Base-by-base conservation (phyloP, 441 rosid genomes). In the Gossypium lobatum region DNA sequence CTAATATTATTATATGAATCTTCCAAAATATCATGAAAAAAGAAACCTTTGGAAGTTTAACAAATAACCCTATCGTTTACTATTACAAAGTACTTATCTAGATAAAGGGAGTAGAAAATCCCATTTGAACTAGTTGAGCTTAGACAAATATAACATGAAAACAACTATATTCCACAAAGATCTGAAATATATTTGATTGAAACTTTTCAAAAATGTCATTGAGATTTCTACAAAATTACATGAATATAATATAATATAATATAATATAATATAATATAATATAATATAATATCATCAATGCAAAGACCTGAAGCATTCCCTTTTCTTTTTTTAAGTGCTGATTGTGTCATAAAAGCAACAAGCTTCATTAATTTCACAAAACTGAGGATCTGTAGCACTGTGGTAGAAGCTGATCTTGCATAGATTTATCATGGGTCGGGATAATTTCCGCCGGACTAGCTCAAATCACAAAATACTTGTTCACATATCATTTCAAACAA, bases 321-420 rank as follows among this genome's bases (percentile, higher is more conserved):
- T 23, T 14, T 45, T 45, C 14, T 10, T 13, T 11, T 25, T 25
- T 59, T 23, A 59, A 59, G 64, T 59, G 64, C 64, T 25, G 64
- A 25, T 25, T 59, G 64, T 59, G 63, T 59, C 63, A 59, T 25
- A 59, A 59, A 59, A 59, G 63, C 63, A 59, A 25, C 37, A 25
- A 23, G 63, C 16, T 21, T 59, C 25, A 11, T 59, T 20, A 16
- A 54, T n/a, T 21, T 23, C 64, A 25, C 64, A 5, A 59, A 59
- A 23, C 26, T 25, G 64, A 59, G 7, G 17, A 58, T 21, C 28
- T 58, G 62, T 59, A 59, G 63, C 37, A 59, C 34, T 16, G 26
- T 23, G 64, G 34, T n/a, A 59, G 17, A 31, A 31, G 37, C 37
- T 4, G 37, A 31, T 31, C 1, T 31, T 31, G 37, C 37, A 31